Conservation (phyloP, 257 asterid species). For the Fraxinus americana region DNA sequence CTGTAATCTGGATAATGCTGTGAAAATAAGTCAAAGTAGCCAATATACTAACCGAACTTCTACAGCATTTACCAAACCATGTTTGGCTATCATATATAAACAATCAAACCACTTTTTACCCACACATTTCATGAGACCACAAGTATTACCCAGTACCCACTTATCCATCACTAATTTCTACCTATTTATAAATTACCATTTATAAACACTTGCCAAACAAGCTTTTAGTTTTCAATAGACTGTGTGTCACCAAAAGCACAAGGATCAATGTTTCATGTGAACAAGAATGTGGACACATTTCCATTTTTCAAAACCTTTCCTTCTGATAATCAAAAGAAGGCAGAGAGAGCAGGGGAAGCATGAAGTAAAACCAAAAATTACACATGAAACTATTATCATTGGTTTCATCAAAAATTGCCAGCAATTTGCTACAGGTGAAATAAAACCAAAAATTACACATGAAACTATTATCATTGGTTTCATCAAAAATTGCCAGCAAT, state of each 20-base stretch:
- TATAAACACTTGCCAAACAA: too few relatives aligned
- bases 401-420: constrained; percentile 4
- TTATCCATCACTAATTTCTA: too few relatives aligned
- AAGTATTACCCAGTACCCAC: too few relatives aligned
- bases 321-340: constrained; percentile 7
- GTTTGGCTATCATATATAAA: too few relatives aligned
- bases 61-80: not conserved
- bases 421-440: not conserved
- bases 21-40: not conserved
- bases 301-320: not conserved
- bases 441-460: not conserved
- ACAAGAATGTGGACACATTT: not conserved
- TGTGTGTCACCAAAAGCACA: not conserved
- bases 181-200: too few relatives aligned
- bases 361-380: not conserved
- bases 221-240: not conserved
- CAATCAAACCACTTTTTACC: too few relatives aligned
- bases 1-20: not conserved
- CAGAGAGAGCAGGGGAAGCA: not conserved
- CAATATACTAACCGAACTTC: not conserved
- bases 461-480: not conserved
- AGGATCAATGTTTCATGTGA: not conserved
- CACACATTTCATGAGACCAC: too few relatives aligned
- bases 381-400: not conserved
- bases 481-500: constrained; percentile 5